Base-by-base conservation (phyloP, 805 yeast genomes). In the Kluyveromyces nonfermentans region DNA sequence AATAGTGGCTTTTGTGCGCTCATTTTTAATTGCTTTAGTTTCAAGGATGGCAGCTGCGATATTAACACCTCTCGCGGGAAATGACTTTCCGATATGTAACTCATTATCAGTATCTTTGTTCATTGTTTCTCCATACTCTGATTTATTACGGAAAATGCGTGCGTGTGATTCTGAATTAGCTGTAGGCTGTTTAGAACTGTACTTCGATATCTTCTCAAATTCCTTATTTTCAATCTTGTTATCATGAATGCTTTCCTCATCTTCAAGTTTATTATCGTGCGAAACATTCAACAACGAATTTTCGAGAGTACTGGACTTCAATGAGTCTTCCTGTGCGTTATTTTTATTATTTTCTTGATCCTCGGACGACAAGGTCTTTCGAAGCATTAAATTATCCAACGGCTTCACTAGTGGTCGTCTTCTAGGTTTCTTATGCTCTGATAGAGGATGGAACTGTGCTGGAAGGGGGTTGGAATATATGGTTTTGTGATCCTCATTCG, bases 21-120 rank as follows among this genome's bases (percentile, higher is more conserved):
- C 50, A 4, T 52, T 55, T 35, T 64, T 69, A 31, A 47, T 48
- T 25, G 50, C 49, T 40, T 64, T 64, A 1, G 64, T 56, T 18
- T 57, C 53, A 31, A 54, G 60, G 7, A 66, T 59, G 4, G 65
- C 64, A 41, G 59, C 28, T 7, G 31, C 34, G 9, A 38, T 30
- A 30, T 19, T 38, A 17, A 16, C 2, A 16, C 17, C 15, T 34
- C 8, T 34, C 5, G 5, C 10, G 12, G 6, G 17, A 17, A 17
- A 20, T 2, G 8, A 18, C 5, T 18, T 34, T 34, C 14, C 2
- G 7, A 34, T 12, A 12, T 12, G 19, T 18, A 20, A 14, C n/a
- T 12, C 21, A 34, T 18, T 17, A 8, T 34, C 21, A 7, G 22
- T 19, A 12, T 5, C 14, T 4, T 8, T 16, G 4, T 34, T 17